Percentiles rank a stretch among this genome's conserved stretches.
phyloP scores from a whole-genome alignment of 257 asterid genomes.

The Ilex aquifolium region DNA sequence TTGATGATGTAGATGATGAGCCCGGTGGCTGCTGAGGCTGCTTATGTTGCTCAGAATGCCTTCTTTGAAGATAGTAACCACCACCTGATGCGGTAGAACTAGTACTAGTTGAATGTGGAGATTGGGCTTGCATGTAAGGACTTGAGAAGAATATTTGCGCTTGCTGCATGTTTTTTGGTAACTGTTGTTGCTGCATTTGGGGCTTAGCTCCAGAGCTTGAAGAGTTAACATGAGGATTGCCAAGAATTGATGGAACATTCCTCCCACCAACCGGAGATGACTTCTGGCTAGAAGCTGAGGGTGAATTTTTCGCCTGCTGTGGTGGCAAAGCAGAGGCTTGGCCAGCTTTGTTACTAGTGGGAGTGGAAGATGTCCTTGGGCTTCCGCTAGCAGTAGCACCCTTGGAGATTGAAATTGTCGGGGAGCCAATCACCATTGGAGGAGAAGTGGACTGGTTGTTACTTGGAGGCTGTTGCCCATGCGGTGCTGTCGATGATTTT shows the following conservation, averaged over 20 bases:
- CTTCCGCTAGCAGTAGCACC: slow-evolving; percentile 91
- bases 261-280: slow-evolving; percentile 43
- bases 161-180: slow-evolving; percentile 54
- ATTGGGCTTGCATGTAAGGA: slow-evolving; percentile 51
- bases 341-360: slow-evolving; percentile 48
- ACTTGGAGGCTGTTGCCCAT: slow-evolving; percentile 41
- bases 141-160: slow-evolving; percentile 58
- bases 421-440: slow-evolving; percentile 77
- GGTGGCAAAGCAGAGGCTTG: slow-evolving; percentile 52
- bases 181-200: slow-evolving; percentile 55
- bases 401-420: slow-evolving; percentile 80
- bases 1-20: slow-evolving; percentile 30
- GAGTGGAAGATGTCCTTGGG: slow-evolving; percentile 35
- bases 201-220: slow-evolving; percentile 36
- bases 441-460: slow-evolving; percentile 54
- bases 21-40: slow-evolving; percentile 44
- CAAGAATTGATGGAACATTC: slow-evolving; percentile 61
- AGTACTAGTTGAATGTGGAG: slow-evolving; percentile 36
- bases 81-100: slow-evolving; percentile 32
- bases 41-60: slow-evolving; percentile 57
- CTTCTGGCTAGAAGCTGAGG: slow-evolving; percentile 45
- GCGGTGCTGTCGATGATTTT: slow-evolving; percentile 39
- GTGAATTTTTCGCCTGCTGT: slow-evolving; percentile 44
- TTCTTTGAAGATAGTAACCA: slow-evolving; percentile 53
- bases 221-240: slow-evolving; percentile 46